A percentile compares a stretch with the other conserved stretches of the same genome.
Conservation (phyloP, 1,284 basidiomycete species). For the Tylopilus sp. region DNA sequence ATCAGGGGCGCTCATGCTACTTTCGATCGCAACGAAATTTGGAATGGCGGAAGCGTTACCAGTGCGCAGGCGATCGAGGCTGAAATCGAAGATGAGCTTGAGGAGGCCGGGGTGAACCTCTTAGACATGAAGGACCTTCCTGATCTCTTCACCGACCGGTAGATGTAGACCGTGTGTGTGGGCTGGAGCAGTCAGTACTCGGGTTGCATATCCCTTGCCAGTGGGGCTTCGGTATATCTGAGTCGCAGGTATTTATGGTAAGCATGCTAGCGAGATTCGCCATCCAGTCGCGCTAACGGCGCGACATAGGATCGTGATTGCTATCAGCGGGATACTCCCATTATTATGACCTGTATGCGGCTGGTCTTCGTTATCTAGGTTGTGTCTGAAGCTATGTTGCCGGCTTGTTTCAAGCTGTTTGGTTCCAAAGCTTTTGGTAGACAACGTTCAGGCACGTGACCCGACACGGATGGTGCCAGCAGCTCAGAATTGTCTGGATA, state of each 20-base stretch:
- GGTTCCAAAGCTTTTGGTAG: conserved; percentile 11
- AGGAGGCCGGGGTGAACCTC: conserved; percentile 58
- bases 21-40: conserved; percentile 57
- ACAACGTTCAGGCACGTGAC: conserved; percentile 12
- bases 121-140: conserved; percentile 61
- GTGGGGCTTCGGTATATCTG: background rate
- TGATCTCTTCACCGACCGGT: conserved; percentile 50
- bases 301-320: conserved; percentile 1
- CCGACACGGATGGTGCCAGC: too few relatives aligned
- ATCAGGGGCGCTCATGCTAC: conserved; percentile 62
- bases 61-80: conserved; percentile 35
- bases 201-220: background rate
- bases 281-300: conserved; percentile 3
- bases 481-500: background rate
- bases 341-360: background rate
- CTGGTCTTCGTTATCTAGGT: conserved; percentile 4
- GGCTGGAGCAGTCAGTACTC: background rate
- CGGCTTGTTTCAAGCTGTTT: too few relatives aligned
- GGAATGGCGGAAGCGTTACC: conserved; percentile 49
- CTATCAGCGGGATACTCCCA: background rate
- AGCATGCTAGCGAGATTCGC: conserved; percentile 1
- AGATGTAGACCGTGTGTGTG: background rate
- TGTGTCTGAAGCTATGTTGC: background rate
- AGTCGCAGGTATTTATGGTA: conserved; percentile 13
- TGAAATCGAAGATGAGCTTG: conserved; percentile 54